Base-by-base conservation (phyloP, 345 rosid species). In the Chamaenerion angustifolium region DNA sequence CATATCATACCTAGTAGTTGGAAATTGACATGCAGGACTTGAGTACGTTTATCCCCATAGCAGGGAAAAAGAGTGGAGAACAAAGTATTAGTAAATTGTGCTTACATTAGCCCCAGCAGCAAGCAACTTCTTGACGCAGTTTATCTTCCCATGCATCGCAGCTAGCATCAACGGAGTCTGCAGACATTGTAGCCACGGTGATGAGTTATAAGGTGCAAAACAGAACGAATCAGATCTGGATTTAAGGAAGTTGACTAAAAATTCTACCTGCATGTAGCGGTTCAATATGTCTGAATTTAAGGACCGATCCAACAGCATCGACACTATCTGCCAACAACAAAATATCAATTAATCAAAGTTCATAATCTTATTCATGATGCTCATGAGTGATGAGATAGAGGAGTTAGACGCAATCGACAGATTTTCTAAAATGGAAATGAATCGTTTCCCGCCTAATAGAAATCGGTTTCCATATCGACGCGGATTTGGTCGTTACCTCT, bases 161-260 rank as follows among this genome's bases (percentile, higher is more conserved):
- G 99, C 97, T 50, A 93, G 59, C 99, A 88, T 93, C 46, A 93
- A 82, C 11, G 99, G 99, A 61, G 97, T 82, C 99, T 93, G 54
- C 54, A 49, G 42, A 46, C 48, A 45, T 15, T 43, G 1, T 11
- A 44, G 14, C 60, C 52, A 48, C 31, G 60, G 23, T 3, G 17
- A 50, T 23, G 3, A 4, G 48, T 49, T 45, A 10, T 12, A 49
- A 46, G 64, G 64, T 57, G 43, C 44, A 35, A 46, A 31, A 45
- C 44, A 3, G 54, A 21, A 50, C 1, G 21, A 11, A 8, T 7
- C 27, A 53, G 19, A 10, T 11, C 25, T 4, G 25, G 25, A 21
- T 21, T n/a, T 21, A 21, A 31, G 37, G 16, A 46, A 25, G 27
- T 21, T 44, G 50, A 8, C 15, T 16, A 46, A 12, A 21, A 56